These are phyloP conservation scores for Cryphonectria japonica DNA, from an alignment of 2,329 filamentous ascomycete genomes.

Conservation along the genomic window DNA sequence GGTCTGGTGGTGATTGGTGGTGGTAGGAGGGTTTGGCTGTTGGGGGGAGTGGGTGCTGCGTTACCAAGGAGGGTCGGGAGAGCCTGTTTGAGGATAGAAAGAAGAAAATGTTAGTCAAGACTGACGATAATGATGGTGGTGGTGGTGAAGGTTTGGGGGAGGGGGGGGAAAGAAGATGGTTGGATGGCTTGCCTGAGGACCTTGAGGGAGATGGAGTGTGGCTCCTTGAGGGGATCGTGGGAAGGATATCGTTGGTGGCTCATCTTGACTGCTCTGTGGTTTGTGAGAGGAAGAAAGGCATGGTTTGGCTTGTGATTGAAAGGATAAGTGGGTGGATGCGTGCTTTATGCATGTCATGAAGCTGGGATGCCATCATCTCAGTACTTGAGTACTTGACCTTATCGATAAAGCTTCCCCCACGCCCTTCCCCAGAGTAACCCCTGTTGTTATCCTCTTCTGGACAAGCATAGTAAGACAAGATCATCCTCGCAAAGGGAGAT, in stretches of 20 bases:
- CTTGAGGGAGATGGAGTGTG: constrained; percentile 78
- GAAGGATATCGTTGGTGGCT: constrained; percentile 63
- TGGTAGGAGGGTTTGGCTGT: constrained; percentile 37
- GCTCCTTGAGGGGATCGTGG: constrained; percentile 68
- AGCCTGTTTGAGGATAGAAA: constrained; percentile 57
- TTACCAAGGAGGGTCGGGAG: constrained; percentile 77
- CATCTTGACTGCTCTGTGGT: constrained; percentile 42
- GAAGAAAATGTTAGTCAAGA: constrained; percentile 17
- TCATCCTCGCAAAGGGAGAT: too few relatives aligned
- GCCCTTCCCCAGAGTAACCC: neutral
- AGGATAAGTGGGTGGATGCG: neutral
- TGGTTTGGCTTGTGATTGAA: neutral
- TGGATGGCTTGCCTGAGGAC: constrained; percentile 64
- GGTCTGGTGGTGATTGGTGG: neutral
- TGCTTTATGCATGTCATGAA: constrained; percentile 6
- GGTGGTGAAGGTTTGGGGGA: neutral
- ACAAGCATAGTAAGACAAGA: too few relatives aligned
- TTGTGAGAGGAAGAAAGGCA: neutral
- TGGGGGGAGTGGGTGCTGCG: constrained; percentile 66
- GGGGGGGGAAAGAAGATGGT: neutral
- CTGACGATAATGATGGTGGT: neutral
- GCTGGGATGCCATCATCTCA: neutral
- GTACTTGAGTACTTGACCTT: neutral
- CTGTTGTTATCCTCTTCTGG: neutral
- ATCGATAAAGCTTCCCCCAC: constrained; percentile 10